A percentile compares a stretch with the other conserved stretches of the same genome.
Conservation (phyloP, 2,329 filamentous ascomycete species). For the Diplodia sapinea region DNA sequence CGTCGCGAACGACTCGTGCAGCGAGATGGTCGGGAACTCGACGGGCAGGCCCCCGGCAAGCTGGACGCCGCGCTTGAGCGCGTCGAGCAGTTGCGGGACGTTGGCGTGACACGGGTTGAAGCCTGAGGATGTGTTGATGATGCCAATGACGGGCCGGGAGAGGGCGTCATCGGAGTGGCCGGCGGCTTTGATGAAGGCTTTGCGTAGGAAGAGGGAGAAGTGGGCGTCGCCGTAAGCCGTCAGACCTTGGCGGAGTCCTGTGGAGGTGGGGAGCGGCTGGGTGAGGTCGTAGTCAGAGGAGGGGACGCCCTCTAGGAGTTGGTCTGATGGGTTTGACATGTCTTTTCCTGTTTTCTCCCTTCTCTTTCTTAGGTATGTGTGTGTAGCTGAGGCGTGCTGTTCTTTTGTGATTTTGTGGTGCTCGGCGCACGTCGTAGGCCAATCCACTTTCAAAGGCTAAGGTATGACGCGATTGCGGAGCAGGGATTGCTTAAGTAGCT, state of each 20-base stretch:
- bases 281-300: slow-evolving; percentile 65
- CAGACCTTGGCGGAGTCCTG: slow-evolving; percentile 68
- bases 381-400: not conserved
- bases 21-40: slow-evolving; percentile 75
- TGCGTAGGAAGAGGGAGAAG: slow-evolving; percentile 75
- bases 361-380: not conserved
- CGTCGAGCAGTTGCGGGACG: slow-evolving; percentile 72
- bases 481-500: slow-evolving; percentile 12
- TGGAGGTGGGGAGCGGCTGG: slow-evolving; percentile 55
- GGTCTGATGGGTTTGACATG: slow-evolving; percentile 6
- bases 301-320: not conserved
- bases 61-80: slow-evolving; percentile 71
- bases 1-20: slow-evolving; percentile 71
- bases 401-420: not conserved
- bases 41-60: slow-evolving; percentile 70
- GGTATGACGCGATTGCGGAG: slow-evolving; percentile 19
- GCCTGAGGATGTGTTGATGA: slow-evolving; percentile 74
- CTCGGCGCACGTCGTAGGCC: not conserved
- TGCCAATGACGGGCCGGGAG: slow-evolving; percentile 72
- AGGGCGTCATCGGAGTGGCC: slow-evolving; percentile 76
- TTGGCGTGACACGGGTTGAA: slow-evolving; percentile 80
- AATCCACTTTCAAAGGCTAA: not conserved
- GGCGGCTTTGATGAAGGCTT: slow-evolving; percentile 78
- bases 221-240: slow-evolving; percentile 75
- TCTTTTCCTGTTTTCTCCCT: not conserved